Evolutionary conservation across 1,284 basidiomycete genomes (phyloP).

Genomic region (Bjerkandera adusta): DNA sequence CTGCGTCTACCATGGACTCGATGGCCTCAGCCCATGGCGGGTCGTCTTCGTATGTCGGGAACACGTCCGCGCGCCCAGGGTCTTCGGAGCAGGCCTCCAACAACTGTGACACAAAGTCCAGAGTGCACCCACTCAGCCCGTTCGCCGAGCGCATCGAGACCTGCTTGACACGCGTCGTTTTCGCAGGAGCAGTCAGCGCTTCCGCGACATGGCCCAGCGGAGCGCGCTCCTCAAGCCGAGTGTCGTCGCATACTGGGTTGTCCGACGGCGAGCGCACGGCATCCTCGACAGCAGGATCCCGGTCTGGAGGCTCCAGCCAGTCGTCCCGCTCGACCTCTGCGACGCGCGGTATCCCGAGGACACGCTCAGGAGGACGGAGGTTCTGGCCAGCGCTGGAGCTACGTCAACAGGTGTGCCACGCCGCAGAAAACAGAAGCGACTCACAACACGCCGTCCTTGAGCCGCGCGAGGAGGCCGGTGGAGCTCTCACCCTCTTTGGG

Average conservation of each 20-base stretch:
- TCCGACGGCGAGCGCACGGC: not conserved
- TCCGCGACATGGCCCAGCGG: no score
- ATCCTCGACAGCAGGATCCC: not conserved
- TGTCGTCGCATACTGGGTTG: no score
- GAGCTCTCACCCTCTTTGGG: constrained; percentile 7
- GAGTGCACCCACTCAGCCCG: no score
- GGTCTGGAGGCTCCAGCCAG: not conserved
- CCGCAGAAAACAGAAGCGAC: not conserved
- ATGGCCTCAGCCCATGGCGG: constrained; percentile 13
- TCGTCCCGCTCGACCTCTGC: not conserved
- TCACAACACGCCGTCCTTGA: not conserved
- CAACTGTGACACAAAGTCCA: no score
- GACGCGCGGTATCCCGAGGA: not conserved
- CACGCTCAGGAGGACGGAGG: not conserved
- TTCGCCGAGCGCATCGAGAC: no score
- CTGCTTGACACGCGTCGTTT: no score
- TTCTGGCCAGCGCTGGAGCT: not conserved
- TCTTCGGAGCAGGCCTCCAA: no score
- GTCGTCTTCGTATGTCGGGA: constrained; percentile 10
- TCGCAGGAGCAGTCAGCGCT: no score
- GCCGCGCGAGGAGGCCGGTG: not conserved
- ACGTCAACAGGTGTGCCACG: not conserved
- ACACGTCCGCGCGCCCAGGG: no score
- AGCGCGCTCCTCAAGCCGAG: no score
- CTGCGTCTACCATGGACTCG: constrained; percentile 6